Evolutionary conservation across 1,139 yeast species (phyloP).

Genomic region (Nakaseomyces glabratus): DNA sequence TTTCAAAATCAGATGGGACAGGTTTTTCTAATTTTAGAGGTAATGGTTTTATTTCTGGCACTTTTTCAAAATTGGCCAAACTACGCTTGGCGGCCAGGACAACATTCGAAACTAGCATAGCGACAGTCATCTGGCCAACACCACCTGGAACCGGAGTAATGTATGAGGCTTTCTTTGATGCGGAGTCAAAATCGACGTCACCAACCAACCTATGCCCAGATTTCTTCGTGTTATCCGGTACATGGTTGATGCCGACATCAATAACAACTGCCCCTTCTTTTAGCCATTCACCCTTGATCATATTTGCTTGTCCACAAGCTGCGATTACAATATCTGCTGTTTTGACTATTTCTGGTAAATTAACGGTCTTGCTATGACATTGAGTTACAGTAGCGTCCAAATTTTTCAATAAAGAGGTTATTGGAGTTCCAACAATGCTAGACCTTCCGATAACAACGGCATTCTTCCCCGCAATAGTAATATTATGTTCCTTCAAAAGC

Average conservation of each 20-base stretch:
- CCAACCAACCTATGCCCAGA: conserved; percentile 65
- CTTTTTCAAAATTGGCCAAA: conserved; percentile 19
- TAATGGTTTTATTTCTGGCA: conserved; percentile 39
- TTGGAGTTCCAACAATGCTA: conserved; percentile 77
- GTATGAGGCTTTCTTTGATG: conserved; percentile 47
- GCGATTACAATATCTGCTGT: conserved; percentile 67
- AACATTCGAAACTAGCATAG: conserved; percentile 86
- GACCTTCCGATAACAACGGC: conserved; percentile 78
- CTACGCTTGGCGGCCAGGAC: conserved; percentile 62
- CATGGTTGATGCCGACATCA: conserved; percentile 74
- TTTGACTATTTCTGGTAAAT: conserved; percentile 45
- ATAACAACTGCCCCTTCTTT: conserved; percentile 61
- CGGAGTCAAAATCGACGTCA: conserved; percentile 61
- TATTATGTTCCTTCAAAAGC: conserved; percentile 54
- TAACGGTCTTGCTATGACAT: conserved; percentile 51
- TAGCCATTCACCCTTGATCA: conserved; percentile 63
- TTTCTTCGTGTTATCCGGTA: conserved; percentile 52
- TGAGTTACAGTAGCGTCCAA: conserved; percentile 70
- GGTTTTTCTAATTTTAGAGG: conserved; percentile 61
- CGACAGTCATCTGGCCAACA: conserved; percentile 99
- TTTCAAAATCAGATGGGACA: conserved; percentile 91
- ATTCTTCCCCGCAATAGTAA: conserved; percentile 51
- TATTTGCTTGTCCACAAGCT: conserved; percentile 67
- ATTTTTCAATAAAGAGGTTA: conserved; percentile 60
- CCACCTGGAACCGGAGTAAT: conserved; percentile 99